Evolutionary conservation across 192 early-diverging fungal species (phyloP), one percentile per base, ranked within the genome.

Genomic region (Phlyctochytrium planicorne): DNA sequence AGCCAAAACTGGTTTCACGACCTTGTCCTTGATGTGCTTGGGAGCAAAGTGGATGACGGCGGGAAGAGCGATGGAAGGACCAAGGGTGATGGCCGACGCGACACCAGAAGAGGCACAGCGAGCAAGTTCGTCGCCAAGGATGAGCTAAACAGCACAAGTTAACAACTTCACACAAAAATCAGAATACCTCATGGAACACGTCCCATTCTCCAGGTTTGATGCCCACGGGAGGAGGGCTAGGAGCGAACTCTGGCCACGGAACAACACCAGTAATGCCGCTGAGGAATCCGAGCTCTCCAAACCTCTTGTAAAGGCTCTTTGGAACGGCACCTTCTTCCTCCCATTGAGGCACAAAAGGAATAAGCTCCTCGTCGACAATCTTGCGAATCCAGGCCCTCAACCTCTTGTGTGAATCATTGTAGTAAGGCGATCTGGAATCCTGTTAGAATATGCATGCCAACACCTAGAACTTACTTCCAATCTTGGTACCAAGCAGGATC

Each of bases 401-500:
- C 16, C 80, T 65, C 14, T 80, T 70, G 77, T 92, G 91, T 12
- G 60, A 31, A 17, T 77, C 75, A 35, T 74, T 77, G 67, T 75
- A 73, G 36, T 65, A 74, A 6, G 71, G 67, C 1, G 63, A 66
- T 2, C 34, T 65, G 23, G 31, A 57, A 57, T 6, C 55, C 27
- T 6, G 55, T 57, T 27, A 6, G 10, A 27, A 6, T 10, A 57
- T 10, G 55, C 6, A 27, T 14, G 27, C 55, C 6, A 14, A 20
- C 40, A 20, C 10, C 40, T 14, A 25, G 25, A 10, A 57, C 55
- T 65, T 30, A 65, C 63, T 36, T n/a, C 64, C 71, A 75, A 33
- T 81, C 71, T 59, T 77, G 81, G 68, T 83, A 88, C 90, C 90
- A 91, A 50, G 79, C 83, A 30, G 90, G 88, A 68, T 92, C 90